phyloP scores from a whole-genome alignment of 2,329 filamentous ascomycete genomes.

The Exophiala viscosa region DNA sequence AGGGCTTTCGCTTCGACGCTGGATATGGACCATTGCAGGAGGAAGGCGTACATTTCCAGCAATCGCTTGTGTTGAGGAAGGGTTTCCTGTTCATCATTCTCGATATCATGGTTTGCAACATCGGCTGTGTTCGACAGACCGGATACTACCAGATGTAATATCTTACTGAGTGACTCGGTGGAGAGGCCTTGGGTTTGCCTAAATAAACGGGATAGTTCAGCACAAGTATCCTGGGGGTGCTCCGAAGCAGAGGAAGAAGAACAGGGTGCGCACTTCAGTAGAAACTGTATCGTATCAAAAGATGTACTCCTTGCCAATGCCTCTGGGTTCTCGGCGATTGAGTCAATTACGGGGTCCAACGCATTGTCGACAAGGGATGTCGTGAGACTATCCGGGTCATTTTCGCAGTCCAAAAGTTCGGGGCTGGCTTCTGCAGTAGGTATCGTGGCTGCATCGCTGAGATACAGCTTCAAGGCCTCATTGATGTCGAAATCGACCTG shows the following conservation, averaged over 20 bases:
- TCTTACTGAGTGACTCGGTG: constrained; percentile 79
- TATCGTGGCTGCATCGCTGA: constrained; percentile 83
- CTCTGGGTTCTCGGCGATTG: constrained; percentile 86
- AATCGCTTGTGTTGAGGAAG: constrained; percentile 84
- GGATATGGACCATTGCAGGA: constrained; percentile 91
- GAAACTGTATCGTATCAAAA: constrained; percentile 91
- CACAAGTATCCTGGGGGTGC: constrained; percentile 46
- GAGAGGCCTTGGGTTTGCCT: constrained; percentile 80
- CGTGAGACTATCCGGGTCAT: constrained; percentile 79
- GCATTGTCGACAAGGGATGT: constrained; percentile 75
- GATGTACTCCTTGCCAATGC: constrained; percentile 72
- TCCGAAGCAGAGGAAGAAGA: not conserved
- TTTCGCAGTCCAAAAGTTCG: constrained; percentile 84
- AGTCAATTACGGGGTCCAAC: constrained; percentile 87
- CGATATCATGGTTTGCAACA: constrained; percentile 76
- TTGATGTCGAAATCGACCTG: constrained; percentile 87
- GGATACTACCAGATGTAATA: constrained; percentile 85
- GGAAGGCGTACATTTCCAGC: constrained; percentile 88
- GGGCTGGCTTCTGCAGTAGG: constrained; percentile 81
- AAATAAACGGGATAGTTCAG: constrained; percentile 62
- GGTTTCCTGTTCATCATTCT: constrained; percentile 85
- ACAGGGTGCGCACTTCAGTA: constrained; percentile 84
- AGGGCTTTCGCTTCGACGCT: constrained; percentile 92
- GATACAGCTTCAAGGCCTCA: constrained; percentile 91
- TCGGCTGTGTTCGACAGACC: constrained; percentile 83